Evolutionary conservation across 768 basidiomycete species (phyloP).

Genomic region (Roridomyces roridus): DNA sequence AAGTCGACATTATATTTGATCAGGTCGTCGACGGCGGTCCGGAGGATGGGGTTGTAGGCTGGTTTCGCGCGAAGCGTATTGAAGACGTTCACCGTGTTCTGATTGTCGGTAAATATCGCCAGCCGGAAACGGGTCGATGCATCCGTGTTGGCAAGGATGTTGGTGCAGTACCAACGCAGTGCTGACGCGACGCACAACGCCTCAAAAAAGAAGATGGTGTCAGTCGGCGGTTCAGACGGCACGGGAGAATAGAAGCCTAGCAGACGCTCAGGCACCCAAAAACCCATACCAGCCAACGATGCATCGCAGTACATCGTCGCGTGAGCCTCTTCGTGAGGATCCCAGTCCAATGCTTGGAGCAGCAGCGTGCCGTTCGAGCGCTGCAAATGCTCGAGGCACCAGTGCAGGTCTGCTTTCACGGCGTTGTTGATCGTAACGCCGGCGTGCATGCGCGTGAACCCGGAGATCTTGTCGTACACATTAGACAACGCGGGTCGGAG

Average conservation of each 20-base stretch:
- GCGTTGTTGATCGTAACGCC: constrained; percentile 21
- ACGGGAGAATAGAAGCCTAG: constrained; percentile 8
- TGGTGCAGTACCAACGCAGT: neutral
- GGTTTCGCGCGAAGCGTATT: constrained; percentile 23
- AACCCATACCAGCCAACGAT: constrained; percentile 1
- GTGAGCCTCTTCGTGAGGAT: neutral
- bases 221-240: neutral
- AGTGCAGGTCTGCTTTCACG: constrained; percentile 24
- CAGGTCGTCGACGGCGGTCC: constrained; percentile 22
- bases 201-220: constrained; percentile 20
- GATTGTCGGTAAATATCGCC: constrained; percentile 23
- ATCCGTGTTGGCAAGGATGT: neutral
- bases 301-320: constrained; percentile 8
- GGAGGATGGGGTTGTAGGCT: constrained; percentile 32
- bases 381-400: constrained; percentile 22
- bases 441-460: constrained; percentile 20
- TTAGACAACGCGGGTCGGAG: constrained; percentile 28
- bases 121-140: neutral
- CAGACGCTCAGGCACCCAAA: constrained; percentile 7
- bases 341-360: neutral
- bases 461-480: constrained; percentile 30
- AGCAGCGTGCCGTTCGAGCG: neutral
- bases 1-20: constrained; percentile 16
- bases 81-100: constrained; percentile 16
- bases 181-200: constrained; percentile 20